phyloP scores from a whole-genome alignment of 805 yeast species.

The Debaryomyces maramus region DNA sequence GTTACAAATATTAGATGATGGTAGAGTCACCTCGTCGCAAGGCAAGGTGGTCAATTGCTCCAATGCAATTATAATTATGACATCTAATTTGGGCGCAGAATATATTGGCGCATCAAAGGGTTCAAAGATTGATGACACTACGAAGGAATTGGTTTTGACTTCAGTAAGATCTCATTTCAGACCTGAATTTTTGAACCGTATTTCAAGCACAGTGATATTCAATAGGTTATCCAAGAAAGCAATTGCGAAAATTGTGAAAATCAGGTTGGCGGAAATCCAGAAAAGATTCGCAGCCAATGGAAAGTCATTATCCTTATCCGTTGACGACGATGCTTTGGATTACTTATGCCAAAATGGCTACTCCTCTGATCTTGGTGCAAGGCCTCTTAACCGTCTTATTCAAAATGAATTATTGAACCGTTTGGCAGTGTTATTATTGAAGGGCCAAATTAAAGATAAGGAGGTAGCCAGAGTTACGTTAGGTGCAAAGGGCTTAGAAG shows the following conservation, averaged over 20 bases:
- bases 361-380: constrained; percentile 91
- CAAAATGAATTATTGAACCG: constrained; percentile 85
- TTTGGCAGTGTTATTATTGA: constrained; percentile 83
- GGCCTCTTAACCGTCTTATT: constrained; percentile 91
- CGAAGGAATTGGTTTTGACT: constrained; percentile 78
- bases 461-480: constrained; percentile 73
- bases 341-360: constrained; percentile 86
- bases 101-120: constrained; percentile 68
- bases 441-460: constrained; percentile 84
- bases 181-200: constrained; percentile 96
- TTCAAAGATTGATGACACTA: constrained; percentile 62
- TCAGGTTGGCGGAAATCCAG: constrained; percentile 83
- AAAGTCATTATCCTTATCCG: constrained; percentile 67
- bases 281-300: constrained; percentile 82
- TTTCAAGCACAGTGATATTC: constrained; percentile 88
- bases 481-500: constrained; percentile 66
- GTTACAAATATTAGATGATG: constrained; percentile 92
- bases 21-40: constrained; percentile 90
- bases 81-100: constrained; percentile 96
- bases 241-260: constrained; percentile 85
- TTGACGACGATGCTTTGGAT: constrained; percentile 75
- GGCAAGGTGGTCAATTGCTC: constrained; percentile 94
- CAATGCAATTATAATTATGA: constrained; percentile 90
- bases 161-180: constrained; percentile 88
- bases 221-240: constrained; percentile 90